Evolutionary conservation across 768 basidiomycete genomes (phyloP).

Genomic region (Mycena alexandri): DNA sequence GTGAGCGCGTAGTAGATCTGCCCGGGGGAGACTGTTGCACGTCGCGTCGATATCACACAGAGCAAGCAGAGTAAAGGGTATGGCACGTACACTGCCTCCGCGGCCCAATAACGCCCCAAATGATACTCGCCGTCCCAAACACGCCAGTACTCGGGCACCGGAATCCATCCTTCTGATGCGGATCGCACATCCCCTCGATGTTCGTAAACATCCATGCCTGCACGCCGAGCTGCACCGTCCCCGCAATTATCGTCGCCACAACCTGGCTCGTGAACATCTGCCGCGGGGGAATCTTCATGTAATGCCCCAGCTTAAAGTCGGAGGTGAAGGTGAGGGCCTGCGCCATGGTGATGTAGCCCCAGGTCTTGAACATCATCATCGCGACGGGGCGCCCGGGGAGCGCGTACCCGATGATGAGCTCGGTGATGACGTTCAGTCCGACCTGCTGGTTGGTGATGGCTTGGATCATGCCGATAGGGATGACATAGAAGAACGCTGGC

Average conservation of each 20-base stretch:
- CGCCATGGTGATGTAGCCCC: conserved; percentile 74
- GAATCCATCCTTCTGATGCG: conserved; percentile 71
- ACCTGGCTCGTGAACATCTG: conserved; percentile 58
- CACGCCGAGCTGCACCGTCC: conserved; percentile 80
- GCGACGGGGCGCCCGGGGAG: conserved; percentile 83
- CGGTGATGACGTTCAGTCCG: conserved; percentile 81
- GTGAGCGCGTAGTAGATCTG: conserved; percentile 72
- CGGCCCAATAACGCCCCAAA: conserved; percentile 89
- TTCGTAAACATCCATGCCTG: conserved; percentile 84
- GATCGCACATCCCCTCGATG: conserved; percentile 48
- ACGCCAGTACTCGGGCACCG: conserved; percentile 78
- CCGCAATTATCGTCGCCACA: conserved; percentile 75
- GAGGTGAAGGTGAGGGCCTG: conserved; percentile 74
- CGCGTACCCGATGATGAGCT: conserved; percentile 84
- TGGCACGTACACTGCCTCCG: conserved; percentile 63
- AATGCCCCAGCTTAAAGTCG: conserved; percentile 86
- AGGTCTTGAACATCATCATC: conserved; percentile 88
- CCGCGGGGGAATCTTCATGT: conserved; percentile 82
- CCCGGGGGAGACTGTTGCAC: conserved; percentile 63
- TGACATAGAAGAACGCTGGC: conserved; percentile 73
- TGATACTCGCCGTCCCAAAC: conserved; percentile 84
- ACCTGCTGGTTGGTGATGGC: conserved; percentile 88
- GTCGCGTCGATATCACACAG: background rate
- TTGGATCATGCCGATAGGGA: conserved; percentile 76
- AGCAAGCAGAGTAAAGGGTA: background rate